Evolutionary conservation across 352 stramenopile genomes (phyloP).

Genomic region (Aphanomyces invadans): DNA sequence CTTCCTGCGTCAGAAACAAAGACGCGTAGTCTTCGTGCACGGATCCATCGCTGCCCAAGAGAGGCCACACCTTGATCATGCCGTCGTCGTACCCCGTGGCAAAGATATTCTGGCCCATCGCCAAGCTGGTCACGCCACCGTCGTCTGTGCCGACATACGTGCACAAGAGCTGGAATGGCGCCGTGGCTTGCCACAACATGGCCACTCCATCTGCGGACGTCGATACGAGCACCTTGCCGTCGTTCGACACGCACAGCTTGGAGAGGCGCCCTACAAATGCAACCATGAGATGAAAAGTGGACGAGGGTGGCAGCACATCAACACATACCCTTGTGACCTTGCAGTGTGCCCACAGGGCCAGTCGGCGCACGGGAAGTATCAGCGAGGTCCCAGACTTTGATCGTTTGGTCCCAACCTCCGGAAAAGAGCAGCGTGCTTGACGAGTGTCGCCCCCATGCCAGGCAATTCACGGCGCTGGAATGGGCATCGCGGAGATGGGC

Average conservation of each 20-base stretch:
- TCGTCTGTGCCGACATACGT: constrained; percentile 19
- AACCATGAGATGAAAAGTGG: not conserved
- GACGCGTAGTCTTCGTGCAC: constrained; percentile 13
- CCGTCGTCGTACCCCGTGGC: constrained; percentile 26
- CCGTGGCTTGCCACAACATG: constrained; percentile 22
- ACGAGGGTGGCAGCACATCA: too few species aligned
- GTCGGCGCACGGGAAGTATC: not conserved
- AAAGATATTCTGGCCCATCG: constrained; percentile 19
- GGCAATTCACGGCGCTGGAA: constrained; percentile 11
- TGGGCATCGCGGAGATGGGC: constrained; percentile 19
- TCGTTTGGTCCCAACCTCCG: constrained; percentile 22
- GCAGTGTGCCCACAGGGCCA: constrained; percentile 8
- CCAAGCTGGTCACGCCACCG: constrained; percentile 15
- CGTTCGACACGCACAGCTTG: constrained; percentile 8
- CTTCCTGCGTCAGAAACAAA: constrained; percentile 15
- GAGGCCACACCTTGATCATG: constrained; percentile 25
- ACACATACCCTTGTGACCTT: constrained; percentile 22
- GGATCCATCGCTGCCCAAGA: constrained; percentile 7
- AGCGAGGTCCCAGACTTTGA: constrained; percentile 25
- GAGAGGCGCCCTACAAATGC: constrained; percentile 13
- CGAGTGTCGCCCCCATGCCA: constrained; percentile 17
- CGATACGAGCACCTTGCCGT: constrained; percentile 21
- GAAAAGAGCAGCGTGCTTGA: constrained; percentile 25
- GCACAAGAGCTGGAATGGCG: constrained; percentile 25
- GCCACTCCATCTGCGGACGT: constrained; percentile 18